phyloP scores from a whole-genome alignment of 139 green algal species.

The Chlorella ohadii region DNA sequence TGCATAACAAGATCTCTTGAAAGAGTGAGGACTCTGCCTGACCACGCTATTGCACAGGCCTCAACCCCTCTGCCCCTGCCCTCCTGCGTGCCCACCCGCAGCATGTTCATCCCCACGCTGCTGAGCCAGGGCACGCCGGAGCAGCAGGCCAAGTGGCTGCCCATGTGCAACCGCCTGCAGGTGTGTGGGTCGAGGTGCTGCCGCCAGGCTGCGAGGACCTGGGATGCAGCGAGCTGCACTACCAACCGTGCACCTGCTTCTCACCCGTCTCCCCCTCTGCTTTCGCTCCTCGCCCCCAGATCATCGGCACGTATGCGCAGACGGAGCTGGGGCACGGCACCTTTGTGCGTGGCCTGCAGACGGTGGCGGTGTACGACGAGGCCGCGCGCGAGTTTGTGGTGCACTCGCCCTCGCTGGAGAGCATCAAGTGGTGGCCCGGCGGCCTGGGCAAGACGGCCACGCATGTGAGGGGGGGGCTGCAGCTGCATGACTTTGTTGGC shows the following conservation, averaged over 20 bases:
- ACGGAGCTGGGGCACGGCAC: slow-evolving; percentile 97
- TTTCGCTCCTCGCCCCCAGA: slow-evolving; percentile 8
- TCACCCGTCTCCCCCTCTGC: not conserved
- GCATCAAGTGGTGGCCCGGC: slow-evolving; percentile 92
- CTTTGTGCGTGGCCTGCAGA: slow-evolving; percentile 97
- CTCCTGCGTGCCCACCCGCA: too few relatives aligned
- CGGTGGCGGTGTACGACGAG: slow-evolving; percentile 90
- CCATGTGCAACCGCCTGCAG: slow-evolving; percentile 70
- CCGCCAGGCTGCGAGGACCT: too few relatives aligned
- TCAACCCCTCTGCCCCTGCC: not conserved
- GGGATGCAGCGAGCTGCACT: not conserved
- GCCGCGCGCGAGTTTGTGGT: slow-evolving; percentile 87
- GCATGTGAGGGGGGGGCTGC: slow-evolving; percentile 59
- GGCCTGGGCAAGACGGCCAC: slow-evolving; percentile 94
- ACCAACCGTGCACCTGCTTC: not conserved
- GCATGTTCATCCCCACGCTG: slow-evolving; percentile 96
- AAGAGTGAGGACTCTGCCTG: too few relatives aligned
- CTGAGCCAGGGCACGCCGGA: slow-evolving; percentile 87
- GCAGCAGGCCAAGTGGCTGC: slow-evolving; percentile 93
- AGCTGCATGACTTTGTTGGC: not conserved
- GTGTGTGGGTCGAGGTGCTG: not conserved
- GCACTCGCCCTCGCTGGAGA: slow-evolving; percentile 83
- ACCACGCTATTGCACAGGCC: too few relatives aligned
- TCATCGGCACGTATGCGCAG: slow-evolving; percentile 96
- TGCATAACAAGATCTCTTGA: too few relatives aligned